Conservation (phyloP, 805 yeast genomes). For the Candida dendrica region DNA sequence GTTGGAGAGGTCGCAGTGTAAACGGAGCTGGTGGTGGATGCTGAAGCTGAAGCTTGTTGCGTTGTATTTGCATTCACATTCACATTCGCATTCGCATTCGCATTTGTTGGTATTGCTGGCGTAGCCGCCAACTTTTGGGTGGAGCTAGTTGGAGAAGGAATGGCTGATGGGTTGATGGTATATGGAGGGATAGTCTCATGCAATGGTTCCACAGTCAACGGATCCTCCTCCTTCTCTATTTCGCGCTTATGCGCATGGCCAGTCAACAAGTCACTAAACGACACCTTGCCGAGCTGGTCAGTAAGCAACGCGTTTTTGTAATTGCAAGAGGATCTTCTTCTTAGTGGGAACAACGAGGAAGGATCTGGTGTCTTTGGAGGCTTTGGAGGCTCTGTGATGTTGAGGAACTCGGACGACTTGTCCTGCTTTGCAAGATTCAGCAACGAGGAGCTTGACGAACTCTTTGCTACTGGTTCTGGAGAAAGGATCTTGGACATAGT, state of each 20-base stretch:
- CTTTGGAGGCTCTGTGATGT: conserved; percentile 8
- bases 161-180: not conserved
- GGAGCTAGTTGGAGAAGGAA: no score
- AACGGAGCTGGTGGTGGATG: no score
- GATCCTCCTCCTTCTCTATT: not conserved
- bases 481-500: not conserved
- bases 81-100: no score
- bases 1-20: no score
- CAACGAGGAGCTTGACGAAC: not conserved
- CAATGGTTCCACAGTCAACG: not conserved
- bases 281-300: not conserved
- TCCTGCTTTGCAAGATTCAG: not conserved
- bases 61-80: no score
- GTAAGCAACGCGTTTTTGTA: conserved; percentile 3
- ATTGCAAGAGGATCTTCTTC: conserved; percentile 4
- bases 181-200: not conserved
- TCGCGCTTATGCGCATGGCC: not conserved
- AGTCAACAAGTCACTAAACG: not conserved
- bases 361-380: conserved; percentile 12
- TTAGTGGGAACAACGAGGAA: conserved; percentile 1
- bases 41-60: no score
- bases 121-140: no score
- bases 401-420: conserved; percentile 6
- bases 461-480: not conserved
- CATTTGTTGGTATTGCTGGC: no score